phyloP scores from a whole-genome alignment of 2,329 filamentous ascomycete species.

The Amesomyces nigricolor region DNA sequence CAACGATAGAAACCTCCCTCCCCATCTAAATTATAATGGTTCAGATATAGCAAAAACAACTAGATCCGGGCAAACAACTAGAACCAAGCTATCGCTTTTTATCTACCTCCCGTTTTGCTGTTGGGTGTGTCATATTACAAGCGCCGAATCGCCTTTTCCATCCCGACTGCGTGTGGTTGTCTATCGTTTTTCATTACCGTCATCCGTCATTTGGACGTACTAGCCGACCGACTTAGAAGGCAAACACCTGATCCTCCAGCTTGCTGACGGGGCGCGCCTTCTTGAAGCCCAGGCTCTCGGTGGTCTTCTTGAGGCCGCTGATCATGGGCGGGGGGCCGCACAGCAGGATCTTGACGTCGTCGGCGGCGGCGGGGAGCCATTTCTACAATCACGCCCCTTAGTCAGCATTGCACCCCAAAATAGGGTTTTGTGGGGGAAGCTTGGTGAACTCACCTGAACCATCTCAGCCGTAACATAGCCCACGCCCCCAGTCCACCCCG shows the following conservation, averaged over 20 bases:
- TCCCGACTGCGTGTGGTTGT: too few relatives aligned
- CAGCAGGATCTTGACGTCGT: slow-evolving; percentile 87
- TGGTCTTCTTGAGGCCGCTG: slow-evolving; percentile 92
- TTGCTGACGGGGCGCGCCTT: slow-evolving; percentile 96
- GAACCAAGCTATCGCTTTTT: too few relatives aligned
- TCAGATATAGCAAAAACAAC: neutral
- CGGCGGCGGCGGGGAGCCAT: slow-evolving; percentile 73
- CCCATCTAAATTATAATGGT: slow-evolving; percentile 9
- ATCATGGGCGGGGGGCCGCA: slow-evolving; percentile 98
- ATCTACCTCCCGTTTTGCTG: too few relatives aligned
- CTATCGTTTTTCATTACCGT: too few relatives aligned
- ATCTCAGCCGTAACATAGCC: slow-evolving; percentile 95
- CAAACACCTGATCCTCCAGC: slow-evolving; percentile 96
- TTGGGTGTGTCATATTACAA: too few relatives aligned
- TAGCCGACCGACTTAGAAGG: slow-evolving; percentile 56
- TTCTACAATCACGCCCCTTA: slow-evolving; percentile 46
- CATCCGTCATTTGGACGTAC: too few relatives aligned
- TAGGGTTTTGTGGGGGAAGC: too few relatives aligned
- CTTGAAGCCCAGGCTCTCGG: slow-evolving; percentile 80
- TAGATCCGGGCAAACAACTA: too few relatives aligned
- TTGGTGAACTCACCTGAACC: slow-evolving; percentile 57
- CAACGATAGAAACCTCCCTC: neutral
- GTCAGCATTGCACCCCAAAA: neutral
- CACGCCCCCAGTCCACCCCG: slow-evolving; percentile 84
- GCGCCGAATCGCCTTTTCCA: too few relatives aligned